Evolutionary conservation across 2,329 filamentous ascomycete species (phyloP).

Genomic region (Pseudogymnoascus sp.): DNA sequence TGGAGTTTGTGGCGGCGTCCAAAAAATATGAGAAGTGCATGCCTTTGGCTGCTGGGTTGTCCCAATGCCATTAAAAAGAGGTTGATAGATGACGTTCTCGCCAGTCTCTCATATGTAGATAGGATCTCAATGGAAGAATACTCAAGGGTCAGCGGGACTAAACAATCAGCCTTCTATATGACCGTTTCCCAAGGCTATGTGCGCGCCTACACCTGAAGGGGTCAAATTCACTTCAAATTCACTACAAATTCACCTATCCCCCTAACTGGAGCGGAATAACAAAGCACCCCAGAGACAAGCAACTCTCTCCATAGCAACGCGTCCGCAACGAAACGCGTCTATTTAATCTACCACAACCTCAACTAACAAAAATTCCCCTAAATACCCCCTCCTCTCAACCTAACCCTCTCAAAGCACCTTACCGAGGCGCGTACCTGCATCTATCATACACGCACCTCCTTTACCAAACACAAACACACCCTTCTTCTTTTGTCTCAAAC

Average conservation of each 20-base stretch:
- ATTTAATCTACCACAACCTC: background rate
- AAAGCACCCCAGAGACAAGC: background rate
- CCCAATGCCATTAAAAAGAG: background rate
- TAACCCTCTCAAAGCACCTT: background rate
- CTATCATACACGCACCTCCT: background rate
- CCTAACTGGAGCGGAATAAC: background rate
- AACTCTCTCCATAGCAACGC: background rate
- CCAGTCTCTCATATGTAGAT: background rate
- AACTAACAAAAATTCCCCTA: background rate
- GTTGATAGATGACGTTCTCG: background rate
- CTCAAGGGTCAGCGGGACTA: background rate
- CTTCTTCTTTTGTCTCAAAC: background rate
- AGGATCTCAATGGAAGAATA: background rate
- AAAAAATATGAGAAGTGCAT: background rate
- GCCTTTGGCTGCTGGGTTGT: background rate
- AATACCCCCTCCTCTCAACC: background rate
- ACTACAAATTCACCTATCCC: background rate
- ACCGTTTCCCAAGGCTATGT: background rate
- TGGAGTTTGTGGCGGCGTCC: background rate
- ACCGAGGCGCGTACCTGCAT: background rate
- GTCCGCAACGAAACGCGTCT: background rate
- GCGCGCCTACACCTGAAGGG: background rate
- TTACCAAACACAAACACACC: background rate
- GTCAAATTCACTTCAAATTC: background rate
- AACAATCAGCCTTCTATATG: background rate